Percentiles rank a stretch among this genome's conserved stretches.
Evolutionary conservation across 2,329 filamentous ascomycete species (phyloP).

Genomic region (Neodidymelliopsis sp.): DNA sequence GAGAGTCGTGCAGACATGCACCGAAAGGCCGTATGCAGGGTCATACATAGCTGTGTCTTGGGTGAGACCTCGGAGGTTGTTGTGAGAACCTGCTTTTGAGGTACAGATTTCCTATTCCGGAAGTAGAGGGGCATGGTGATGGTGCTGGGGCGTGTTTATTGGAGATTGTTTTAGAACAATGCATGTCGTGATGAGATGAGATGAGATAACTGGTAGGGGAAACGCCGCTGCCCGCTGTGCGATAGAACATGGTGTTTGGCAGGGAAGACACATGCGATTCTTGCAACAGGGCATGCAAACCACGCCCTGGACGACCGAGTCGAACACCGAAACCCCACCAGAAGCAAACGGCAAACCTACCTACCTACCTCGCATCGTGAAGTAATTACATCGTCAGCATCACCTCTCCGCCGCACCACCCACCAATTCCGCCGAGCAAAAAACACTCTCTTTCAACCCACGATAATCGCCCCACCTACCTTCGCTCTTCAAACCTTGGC

Average conservation of each 20-base stretch:
- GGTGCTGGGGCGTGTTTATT: neutral
- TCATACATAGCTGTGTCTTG: constrained; percentile 5
- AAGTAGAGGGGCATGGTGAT: neutral
- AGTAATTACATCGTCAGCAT: neutral
- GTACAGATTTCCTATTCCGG: neutral
- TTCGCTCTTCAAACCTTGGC: neutral
- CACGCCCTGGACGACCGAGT: too few species aligned
- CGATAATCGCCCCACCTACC: neutral
- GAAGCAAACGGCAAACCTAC: too few species aligned
- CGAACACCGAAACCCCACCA: too few species aligned
- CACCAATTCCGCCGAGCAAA: too few species aligned
- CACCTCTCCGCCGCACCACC: too few species aligned
- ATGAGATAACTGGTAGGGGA: neutral
- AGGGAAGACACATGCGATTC: too few species aligned
- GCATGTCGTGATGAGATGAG: neutral
- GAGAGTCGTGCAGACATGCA: neutral
- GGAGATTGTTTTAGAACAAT: constrained; percentile 3
- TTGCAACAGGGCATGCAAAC: too few species aligned
- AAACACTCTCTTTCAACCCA: too few species aligned
- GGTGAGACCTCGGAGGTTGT: neutral
- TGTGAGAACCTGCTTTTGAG: constrained; percentile 1
- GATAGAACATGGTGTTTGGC: too few species aligned
- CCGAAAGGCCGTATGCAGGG: constrained; percentile 2
- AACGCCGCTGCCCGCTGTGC: constrained; percentile 4
- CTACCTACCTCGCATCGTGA: neutral